Percentiles rank a stretch among this genome's conserved stretches.
Evolutionary conservation across 345 rosid species (phyloP).

Genomic region (Moricandia moricandioides): DNA sequence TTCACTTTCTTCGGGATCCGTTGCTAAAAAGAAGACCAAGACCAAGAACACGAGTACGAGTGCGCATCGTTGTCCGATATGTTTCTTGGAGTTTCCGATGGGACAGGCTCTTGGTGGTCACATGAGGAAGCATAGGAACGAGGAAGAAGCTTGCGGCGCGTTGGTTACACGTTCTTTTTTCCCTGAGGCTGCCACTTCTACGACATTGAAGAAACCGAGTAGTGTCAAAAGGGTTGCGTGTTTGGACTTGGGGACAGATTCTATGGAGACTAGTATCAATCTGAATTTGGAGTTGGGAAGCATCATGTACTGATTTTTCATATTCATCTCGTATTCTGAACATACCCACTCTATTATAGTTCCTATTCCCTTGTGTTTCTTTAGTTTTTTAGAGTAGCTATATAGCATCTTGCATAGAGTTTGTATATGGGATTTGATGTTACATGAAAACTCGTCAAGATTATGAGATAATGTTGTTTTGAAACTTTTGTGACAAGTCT

Average conservation of each 20-base stretch:
- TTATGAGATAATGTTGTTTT: conserved; percentile 1
- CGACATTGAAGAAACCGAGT: conserved; percentile 46
- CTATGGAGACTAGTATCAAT: background rate
- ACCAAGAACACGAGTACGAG: conserved; percentile 41
- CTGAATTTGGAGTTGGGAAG: conserved; percentile 35
- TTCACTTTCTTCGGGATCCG: background rate
- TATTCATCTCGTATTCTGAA: background rate
- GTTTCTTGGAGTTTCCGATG: conserved; percentile 58
- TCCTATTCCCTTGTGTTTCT: background rate
- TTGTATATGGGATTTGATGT: background rate
- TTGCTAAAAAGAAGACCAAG: conserved; percentile 8
- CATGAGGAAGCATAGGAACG: conserved; percentile 64
- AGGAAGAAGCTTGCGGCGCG: background rate
- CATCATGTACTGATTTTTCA: background rate
- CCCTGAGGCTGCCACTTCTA: conserved; percentile 36
- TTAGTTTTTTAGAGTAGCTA: background rate
- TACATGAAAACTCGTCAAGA: background rate
- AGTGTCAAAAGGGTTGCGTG: conserved; percentile 25
- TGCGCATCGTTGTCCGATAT: conserved; percentile 61
- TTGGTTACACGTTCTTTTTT: conserved; percentile 37
- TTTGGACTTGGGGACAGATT: conserved; percentile 13
- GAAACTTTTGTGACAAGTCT: background rate
- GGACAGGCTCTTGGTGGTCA: conserved; percentile 93
- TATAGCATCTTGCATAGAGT: background rate
- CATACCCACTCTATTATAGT: background rate